Evolutionary conservation across 2,329 filamentous ascomycete species (phyloP).

Genomic region (Aspergillus clavatus): DNA sequence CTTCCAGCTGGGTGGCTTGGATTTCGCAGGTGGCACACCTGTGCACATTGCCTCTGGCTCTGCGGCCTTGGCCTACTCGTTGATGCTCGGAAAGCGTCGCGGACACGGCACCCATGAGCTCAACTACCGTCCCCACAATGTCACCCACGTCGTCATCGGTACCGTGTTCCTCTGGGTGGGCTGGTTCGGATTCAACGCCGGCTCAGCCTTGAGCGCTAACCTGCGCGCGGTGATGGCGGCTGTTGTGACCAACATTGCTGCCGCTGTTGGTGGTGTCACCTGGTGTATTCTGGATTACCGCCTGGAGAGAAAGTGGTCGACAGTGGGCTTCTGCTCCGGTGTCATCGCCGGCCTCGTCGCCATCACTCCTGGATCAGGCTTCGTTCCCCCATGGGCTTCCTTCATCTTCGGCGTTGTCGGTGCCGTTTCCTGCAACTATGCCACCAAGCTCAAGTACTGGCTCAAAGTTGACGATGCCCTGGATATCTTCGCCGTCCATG

Average conservation of each 20-base stretch:
- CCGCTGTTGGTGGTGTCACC: constrained; percentile 77
- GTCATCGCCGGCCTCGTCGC: constrained; percentile 81
- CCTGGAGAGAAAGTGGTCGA: constrained; percentile 86
- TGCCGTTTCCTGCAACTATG: constrained; percentile 77
- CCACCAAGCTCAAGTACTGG: constrained; percentile 84
- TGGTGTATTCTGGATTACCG: constrained; percentile 89
- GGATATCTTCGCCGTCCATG: constrained; percentile 84
- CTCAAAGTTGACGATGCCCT: constrained; percentile 77
- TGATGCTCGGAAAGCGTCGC: constrained; percentile 81
- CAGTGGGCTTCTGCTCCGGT: constrained; percentile 87
- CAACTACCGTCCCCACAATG: constrained; percentile 89
- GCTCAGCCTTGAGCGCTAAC: constrained; percentile 75
- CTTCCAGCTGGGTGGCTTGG: constrained; percentile 71
- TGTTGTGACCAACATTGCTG: constrained; percentile 78
- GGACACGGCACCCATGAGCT: constrained; percentile 83
- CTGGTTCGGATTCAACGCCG: constrained; percentile 94
- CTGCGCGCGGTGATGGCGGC: constrained; percentile 82
- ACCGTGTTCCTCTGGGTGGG: constrained; percentile 94
- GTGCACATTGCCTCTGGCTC: constrained; percentile 82
- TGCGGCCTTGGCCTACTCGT: constrained; percentile 81
- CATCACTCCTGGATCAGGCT: constrained; percentile 84
- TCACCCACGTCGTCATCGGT: constrained; percentile 85
- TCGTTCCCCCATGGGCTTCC: constrained; percentile 78
- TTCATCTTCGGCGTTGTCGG: constrained; percentile 74
- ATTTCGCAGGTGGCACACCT: constrained; percentile 85